phyloP scores from a whole-genome alignment of 495 filamentous ascomycete genomes.

The Glonium stellatum region DNA sequence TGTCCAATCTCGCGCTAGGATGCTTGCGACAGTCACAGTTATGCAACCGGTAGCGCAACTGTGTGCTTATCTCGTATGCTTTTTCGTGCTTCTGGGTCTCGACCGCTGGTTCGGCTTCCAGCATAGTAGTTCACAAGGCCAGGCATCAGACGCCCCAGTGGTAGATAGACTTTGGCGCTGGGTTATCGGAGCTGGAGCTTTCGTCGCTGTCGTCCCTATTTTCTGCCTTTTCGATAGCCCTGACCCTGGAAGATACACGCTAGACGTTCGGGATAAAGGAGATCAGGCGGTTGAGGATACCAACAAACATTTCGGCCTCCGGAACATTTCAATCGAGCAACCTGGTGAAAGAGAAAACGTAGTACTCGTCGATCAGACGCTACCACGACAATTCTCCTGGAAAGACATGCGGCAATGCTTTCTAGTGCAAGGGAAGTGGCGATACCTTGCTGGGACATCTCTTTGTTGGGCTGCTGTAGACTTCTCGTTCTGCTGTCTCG shows the following conservation, averaged over 20 bases:
- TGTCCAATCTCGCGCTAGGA: not conserved
- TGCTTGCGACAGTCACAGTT: not conserved
- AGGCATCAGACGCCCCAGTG: not conserved
- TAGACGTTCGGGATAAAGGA: conserved; percentile 10
- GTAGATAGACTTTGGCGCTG: not conserved
- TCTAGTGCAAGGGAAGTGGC: conserved; percentile 48
- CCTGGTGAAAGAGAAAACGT: not conserved
- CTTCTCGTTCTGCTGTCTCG: conserved; percentile 52
- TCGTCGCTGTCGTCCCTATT: not conserved
- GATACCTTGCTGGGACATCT: conserved; percentile 44
- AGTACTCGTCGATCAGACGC: not conserved
- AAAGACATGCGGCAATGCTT: conserved; percentile 44
- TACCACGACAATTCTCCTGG: conserved; percentile 43
- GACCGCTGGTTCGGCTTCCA: not conserved
- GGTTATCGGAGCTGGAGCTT: not conserved
- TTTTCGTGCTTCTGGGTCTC: not conserved
- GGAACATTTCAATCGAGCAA: not conserved
- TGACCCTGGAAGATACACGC: conserved; percentile 1
- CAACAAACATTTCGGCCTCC: not conserved
- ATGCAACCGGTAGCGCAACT: not conserved
- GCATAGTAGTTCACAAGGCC: not conserved
- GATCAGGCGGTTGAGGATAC: conserved; percentile 11
- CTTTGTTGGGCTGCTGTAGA: conserved; percentile 49
- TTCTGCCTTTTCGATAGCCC: not conserved
- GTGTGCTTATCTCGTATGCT: not conserved